Base-by-base conservation (phyloP, 1,139 yeast genomes). In the Taiozyma sp. region DNA sequence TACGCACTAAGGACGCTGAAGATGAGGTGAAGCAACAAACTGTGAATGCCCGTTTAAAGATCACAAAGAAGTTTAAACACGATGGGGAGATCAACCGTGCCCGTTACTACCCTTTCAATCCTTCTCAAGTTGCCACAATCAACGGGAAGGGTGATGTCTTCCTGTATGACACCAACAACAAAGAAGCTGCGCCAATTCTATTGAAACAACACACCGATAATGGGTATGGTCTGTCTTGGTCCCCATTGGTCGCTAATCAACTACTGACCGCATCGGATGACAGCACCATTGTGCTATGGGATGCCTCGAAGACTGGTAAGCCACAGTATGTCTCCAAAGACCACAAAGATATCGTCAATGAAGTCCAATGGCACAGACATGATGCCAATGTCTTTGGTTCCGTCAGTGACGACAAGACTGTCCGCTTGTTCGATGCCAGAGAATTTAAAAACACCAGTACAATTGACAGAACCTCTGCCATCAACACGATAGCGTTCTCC, bases 201-300 rank as follows among this genome's bases (percentile, higher is more conserved):
- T 68, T 83, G 48, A 65, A 70, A n/a, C 83, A 81, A 44, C 93
- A 86, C 62, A 67, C 69, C 2, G 81, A 75, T 19, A 86, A 86
- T 56, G 93, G 93, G 0, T 87, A 84, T 62, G 95, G 95, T 5
- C 67, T 87, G 41, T 71, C 83, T 7, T 87, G 92, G 85, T 84
- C 76, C 60, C 69, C 75, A 0, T 65, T 68, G 34, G 65, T 68
- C 8, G 61, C 71, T 46, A 86, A 84, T 3, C 71, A 73, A 39
- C 67, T 87, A 29, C 68, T 83, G 38, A 78, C 88, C 2, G 78
- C 81, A 0, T 75, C 91, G 0, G 91, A 86, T 63, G 95, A 86
- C 64, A 70, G 73, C 40, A 73, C 82, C 0, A 75, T 83, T 23
- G 87, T 81, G 0, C 59, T 83, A 14, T 80, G 88, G 75, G 85